Percentiles rank a stretch among this genome's conserved stretches.
Conservation (phyloP, 176 grass and related monocot species). For the Coix lacrymajobi region DNA sequence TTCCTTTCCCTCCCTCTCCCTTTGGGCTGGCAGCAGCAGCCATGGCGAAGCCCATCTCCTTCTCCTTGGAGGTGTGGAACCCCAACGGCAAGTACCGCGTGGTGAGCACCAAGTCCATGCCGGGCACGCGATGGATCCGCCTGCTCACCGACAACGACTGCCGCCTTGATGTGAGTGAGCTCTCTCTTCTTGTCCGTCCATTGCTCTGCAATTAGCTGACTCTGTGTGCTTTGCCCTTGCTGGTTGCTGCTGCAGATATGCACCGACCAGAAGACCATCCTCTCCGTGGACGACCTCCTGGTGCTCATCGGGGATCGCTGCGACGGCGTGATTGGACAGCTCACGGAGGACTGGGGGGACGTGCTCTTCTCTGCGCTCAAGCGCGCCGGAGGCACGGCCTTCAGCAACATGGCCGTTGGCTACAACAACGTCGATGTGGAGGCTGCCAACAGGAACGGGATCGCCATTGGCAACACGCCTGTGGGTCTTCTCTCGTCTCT, state of each 20-base stretch:
- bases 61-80: constrained; percentile 91
- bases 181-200: background rate
- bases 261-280: constrained; percentile 81
- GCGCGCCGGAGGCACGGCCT: constrained; percentile 71
- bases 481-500: constrained; percentile 5
- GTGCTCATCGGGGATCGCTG: constrained; percentile 78
- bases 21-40: background rate
- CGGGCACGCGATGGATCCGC: constrained; percentile 80
- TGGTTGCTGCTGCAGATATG: constrained; percentile 55
- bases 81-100: constrained; percentile 79
- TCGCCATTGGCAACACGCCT: constrained; percentile 85
- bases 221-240: no score
- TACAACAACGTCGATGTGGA: constrained; percentile 92
- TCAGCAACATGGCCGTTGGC: constrained; percentile 98
- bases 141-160: constrained; percentile 91
- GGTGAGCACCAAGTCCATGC: constrained; percentile 96
- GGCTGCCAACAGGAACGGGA: constrained; percentile 64
- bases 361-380: constrained; percentile 93
- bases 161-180: constrained; percentile 50
- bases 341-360: constrained; percentile 93
- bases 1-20: background rate
- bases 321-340: constrained; percentile 90
- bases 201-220: background rate
- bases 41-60: constrained; percentile 80
- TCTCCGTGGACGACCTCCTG: constrained; percentile 82